These are phyloP conservation scores for Mucor piriformis DNA, from an alignment of 371 early-diverging fungal species.

Conservation along the genomic window DNA sequence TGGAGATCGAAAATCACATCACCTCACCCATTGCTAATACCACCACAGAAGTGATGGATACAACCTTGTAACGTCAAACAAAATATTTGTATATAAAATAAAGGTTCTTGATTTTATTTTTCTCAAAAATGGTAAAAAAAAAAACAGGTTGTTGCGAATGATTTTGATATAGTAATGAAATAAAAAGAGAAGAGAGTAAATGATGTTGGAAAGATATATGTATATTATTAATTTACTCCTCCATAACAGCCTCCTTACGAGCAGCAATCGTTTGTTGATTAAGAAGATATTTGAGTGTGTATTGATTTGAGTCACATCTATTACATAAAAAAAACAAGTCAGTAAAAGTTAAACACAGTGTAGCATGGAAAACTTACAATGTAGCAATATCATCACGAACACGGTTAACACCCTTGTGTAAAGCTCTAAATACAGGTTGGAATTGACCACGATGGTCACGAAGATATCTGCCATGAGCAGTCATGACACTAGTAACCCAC, in stretches of 20 bases:
- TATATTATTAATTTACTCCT: slow-evolving; percentile 12
- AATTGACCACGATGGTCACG: slow-evolving; percentile 78
- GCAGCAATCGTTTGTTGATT: slow-evolving; percentile 42
- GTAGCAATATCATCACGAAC: slow-evolving; percentile 74
- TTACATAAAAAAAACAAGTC: slow-evolving; percentile 10
- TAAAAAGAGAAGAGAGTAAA: neutral
- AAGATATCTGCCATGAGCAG: slow-evolving; percentile 82
- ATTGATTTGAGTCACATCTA: slow-evolving; percentile 84
- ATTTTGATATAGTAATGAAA: slow-evolving; percentile 3
- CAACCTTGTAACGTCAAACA: slow-evolving; percentile 9
- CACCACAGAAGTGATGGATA: slow-evolving; percentile 20
- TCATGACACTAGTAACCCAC: slow-evolving; percentile 78
- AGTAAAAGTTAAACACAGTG: neutral
- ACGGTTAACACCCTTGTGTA: slow-evolving; percentile 77
- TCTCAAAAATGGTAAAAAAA: slow-evolving; percentile 1
- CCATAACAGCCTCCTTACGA: slow-evolving; percentile 21
- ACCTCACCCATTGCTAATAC: neutral
- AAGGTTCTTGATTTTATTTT: neutral
- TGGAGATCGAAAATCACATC: neutral
- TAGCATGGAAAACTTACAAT: slow-evolving; percentile 61
- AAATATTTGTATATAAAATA: neutral
- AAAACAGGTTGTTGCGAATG: neutral
- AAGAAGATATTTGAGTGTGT: slow-evolving; percentile 73
- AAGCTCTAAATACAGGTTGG: slow-evolving; percentile 74
- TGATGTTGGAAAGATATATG: neutral